Evolutionary conservation across 208 protist genomes (phyloP).

Genomic region (Trypanosoma boissoni): DNA sequence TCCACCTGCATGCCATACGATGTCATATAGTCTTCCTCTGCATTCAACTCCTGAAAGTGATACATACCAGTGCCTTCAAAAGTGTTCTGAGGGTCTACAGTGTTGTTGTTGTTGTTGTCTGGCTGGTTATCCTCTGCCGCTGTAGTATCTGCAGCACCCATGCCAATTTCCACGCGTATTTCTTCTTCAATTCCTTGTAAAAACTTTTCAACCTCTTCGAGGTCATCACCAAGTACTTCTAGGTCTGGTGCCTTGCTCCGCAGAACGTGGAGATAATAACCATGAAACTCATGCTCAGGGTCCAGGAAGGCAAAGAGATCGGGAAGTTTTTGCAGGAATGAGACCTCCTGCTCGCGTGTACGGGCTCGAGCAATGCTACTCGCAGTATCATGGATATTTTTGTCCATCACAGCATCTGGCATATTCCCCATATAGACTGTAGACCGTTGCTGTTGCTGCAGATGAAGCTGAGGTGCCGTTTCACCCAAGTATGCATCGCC

Average conservation of each 20-base stretch:
- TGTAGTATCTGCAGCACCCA: slow-evolving; percentile 18
- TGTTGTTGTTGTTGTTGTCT: slow-evolving; percentile 1
- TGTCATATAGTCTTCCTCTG: slow-evolving; percentile 42
- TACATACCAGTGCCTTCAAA: slow-evolving; percentile 18
- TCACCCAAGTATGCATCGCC: no score
- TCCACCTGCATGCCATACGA: slow-evolving; percentile 72
- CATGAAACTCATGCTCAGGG: slow-evolving; percentile 82
- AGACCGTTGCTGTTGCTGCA: slow-evolving; percentile 7
- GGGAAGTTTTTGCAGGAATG: slow-evolving; percentile 68
- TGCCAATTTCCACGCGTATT: slow-evolving; percentile 54
- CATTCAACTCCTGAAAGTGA: slow-evolving; percentile 34
- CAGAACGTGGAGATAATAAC: slow-evolving; percentile 85
- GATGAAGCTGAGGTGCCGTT: slow-evolving; percentile 6
- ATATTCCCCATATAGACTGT: slow-evolving; percentile 62
- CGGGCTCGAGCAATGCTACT: slow-evolving; percentile 53
- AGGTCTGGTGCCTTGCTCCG: slow-evolving; percentile 68
- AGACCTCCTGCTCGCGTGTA: slow-evolving; percentile 66
- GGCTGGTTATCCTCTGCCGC: not conserved
- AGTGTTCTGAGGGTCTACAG: not conserved
- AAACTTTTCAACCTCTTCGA: slow-evolving; percentile 77
- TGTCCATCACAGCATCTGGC: slow-evolving; percentile 59
- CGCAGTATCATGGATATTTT: slow-evolving; percentile 60
- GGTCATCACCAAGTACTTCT: slow-evolving; percentile 80
- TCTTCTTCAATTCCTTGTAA: slow-evolving; percentile 67
- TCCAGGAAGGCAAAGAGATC: slow-evolving; percentile 81